Percentiles rank a stretch among this genome's conserved stretches.
These are phyloP conservation scores for Linum tenue DNA, from an alignment of 345 rosid species.

Conservation along the genomic window DNA sequence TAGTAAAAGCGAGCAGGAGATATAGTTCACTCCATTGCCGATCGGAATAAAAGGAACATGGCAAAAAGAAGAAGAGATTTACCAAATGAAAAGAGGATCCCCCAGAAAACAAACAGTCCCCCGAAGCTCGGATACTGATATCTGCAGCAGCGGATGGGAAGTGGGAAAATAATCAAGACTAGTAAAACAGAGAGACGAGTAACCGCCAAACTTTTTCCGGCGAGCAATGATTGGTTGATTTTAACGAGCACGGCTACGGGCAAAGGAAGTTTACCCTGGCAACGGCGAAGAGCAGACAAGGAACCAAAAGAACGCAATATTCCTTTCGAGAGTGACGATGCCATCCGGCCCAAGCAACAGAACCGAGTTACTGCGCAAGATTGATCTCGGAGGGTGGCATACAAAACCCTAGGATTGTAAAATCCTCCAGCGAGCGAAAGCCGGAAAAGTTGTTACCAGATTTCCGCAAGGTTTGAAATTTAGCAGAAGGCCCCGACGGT, in stretches of 20 bases:
- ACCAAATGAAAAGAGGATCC: not conserved
- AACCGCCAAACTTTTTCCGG: not conserved
- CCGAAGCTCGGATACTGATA: not conserved
- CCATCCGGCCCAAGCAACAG: not conserved
- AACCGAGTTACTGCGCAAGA: too few species aligned
- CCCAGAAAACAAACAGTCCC: not conserved
- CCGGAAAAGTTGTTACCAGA: too few species aligned
- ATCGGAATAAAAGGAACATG: too few species aligned
- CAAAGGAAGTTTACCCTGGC: not conserved
- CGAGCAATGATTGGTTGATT: not conserved
- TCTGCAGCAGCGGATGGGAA: not conserved
- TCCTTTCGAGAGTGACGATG: not conserved
- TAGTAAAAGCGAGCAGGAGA: not conserved
- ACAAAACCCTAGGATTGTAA: too few species aligned
- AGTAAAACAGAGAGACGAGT: not conserved
- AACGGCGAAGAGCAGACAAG: not conserved
- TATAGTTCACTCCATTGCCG: too few species aligned
- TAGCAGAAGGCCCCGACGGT: too few species aligned
- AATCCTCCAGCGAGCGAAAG: too few species aligned
- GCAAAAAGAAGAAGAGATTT: not conserved
- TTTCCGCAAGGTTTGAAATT: too few species aligned
- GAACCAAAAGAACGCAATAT: not conserved
- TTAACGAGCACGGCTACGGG: not conserved
- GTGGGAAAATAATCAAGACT: too few species aligned
- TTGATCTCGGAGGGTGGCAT: too few species aligned